Base-by-base conservation (phyloP, 2,329 filamentous ascomycete species). In the Ceratocystis ficicola region DNA sequence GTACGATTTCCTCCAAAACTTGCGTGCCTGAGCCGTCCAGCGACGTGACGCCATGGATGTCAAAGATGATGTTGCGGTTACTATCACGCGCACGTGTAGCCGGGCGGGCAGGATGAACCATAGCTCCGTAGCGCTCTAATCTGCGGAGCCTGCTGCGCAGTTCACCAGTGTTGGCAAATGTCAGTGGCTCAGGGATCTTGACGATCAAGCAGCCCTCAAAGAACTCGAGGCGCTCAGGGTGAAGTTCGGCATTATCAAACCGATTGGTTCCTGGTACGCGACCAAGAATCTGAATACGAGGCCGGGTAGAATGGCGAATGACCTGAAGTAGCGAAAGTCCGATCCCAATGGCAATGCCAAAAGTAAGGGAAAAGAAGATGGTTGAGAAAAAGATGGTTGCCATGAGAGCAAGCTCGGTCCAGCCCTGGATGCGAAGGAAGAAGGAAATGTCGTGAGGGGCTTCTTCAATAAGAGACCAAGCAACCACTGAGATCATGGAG, bases 141-240 rank as follows among this genome's bases (percentile, higher is more conserved):
- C 94, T 80, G 5, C 88, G 82, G 10, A 99, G 80, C 3, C 94
- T 83, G 64, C 86, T 87, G 75, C 95, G 95, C 57, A 99, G 79
- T 70, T 94, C 89, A 60, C 92, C 94, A 0, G 94, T 97, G 74
- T 99, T 99, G 72, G 93, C 93, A 74, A 99, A 99, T 0, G 93
- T 97, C 63, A 99, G 79, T 0, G 94, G 94, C 73, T 99, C 94
- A 0, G 94, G 93, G 65, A 99, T 97, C 79, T 97, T 97, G 71
- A 97, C 90, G 68, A 99, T 96, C 8, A 99, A 79, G 68, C 89
- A 95, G 17, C 93, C 90, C 69, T 96, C 92, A 64, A 96, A 83
- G 71, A 95, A 92, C 73, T 97, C 93, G 2, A 97, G 80, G 32
- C 82, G 81, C 57, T 87, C 85, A 0, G 86, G 83, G 66, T 88